A percentile compares a stretch with the other conserved stretches of the same genome.
Conservation (phyloP, 2,329 filamentous ascomycete genomes). For the Ophiosphaerella korrae region DNA sequence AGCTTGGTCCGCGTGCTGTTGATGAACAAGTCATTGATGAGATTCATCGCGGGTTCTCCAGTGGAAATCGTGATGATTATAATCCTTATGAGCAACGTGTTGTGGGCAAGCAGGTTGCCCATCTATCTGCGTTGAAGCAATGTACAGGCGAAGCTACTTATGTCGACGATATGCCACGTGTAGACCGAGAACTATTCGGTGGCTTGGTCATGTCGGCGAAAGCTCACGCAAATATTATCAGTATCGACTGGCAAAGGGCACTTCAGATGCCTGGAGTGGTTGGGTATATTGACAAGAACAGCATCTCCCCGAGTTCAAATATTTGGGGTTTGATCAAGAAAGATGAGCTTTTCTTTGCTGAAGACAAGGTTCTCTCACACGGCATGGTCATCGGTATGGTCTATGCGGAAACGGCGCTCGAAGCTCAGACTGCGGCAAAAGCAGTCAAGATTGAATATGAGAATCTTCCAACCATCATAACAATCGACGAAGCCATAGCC, state of each 20-base stretch:
- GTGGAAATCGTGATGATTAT: conserved; percentile 75
- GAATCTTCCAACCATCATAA: conserved; percentile 82
- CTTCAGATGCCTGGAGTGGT: conserved; percentile 86
- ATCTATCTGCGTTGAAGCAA: conserved; percentile 90
- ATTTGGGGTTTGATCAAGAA: conserved; percentile 82
- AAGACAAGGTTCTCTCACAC: conserved; percentile 81
- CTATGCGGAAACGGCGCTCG: conserved; percentile 75
- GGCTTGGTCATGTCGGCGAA: conserved; percentile 86
- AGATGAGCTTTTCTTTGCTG: conserved; percentile 89
- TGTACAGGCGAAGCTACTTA: conserved; percentile 92
- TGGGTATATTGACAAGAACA: conserved; percentile 79
- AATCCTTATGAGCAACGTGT: conserved; percentile 81
- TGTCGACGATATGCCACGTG: conserved; percentile 85
- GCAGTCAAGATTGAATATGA: conserved; percentile 89
- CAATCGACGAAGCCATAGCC: conserved; percentile 92
- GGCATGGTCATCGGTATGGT: conserved; percentile 92
- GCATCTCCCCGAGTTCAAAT: conserved; percentile 82
- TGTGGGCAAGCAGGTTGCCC: conserved; percentile 81
- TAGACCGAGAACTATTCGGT: conserved; percentile 85
- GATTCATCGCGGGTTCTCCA: conserved; percentile 81
- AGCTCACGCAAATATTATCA: conserved; percentile 83
- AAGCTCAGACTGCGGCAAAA: conserved; percentile 78
- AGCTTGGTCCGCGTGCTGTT: conserved; percentile 59
- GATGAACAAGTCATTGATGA: conserved; percentile 78
- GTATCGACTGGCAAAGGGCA: conserved; percentile 74